Evolutionary conservation across 768 basidiomycete genomes (phyloP).

Genomic region (Suillus ampliporus): DNA sequence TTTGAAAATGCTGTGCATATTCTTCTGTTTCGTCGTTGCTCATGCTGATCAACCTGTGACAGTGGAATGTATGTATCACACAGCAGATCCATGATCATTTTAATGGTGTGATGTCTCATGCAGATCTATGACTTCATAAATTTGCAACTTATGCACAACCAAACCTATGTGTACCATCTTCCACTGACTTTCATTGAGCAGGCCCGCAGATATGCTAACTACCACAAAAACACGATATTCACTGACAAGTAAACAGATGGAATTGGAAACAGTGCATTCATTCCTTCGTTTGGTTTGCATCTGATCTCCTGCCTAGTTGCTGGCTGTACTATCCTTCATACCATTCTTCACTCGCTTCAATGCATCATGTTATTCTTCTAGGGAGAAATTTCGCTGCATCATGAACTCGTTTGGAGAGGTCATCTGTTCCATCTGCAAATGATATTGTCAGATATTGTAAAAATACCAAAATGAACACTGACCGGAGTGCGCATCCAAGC

Average conservation of each 20-base stretch:
- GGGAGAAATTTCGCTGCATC: slow-evolving; percentile 22
- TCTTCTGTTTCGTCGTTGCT: not conserved
- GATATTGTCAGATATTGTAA: not conserved
- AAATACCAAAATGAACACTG: not conserved
- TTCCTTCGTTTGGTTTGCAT: not conserved
- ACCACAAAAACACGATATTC: slow-evolving; percentile 80
- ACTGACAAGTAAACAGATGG: slow-evolving; percentile 62
- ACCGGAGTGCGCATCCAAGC: slow-evolving; percentile 26
- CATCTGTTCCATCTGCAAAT: slow-evolving; percentile 14
- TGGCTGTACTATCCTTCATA: slow-evolving; percentile 75
- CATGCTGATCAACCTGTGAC: slow-evolving; percentile 13
- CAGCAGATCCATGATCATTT: not conserved
- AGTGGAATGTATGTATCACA: slow-evolving; percentile 73
- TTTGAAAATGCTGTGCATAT: slow-evolving; percentile 67
- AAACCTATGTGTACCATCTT: slow-evolving; percentile 77
- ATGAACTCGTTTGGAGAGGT: slow-evolving; percentile 25
- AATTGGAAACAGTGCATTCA: slow-evolving; percentile 75
- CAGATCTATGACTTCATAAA: slow-evolving; percentile 82
- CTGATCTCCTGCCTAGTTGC: slow-evolving; percentile 57
- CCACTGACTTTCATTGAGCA: slow-evolving; percentile 78
- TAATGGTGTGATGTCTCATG: slow-evolving; percentile 20
- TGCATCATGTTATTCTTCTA: slow-evolving; percentile 71
- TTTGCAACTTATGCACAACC: slow-evolving; percentile 81
- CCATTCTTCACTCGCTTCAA: slow-evolving; percentile 74
- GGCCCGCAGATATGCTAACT: slow-evolving; percentile 73